Evolutionary conservation across 225 moss, liverwort and hornwort genomes (phyloP).

Genomic region (Thuidium tamariscinum): DNA sequence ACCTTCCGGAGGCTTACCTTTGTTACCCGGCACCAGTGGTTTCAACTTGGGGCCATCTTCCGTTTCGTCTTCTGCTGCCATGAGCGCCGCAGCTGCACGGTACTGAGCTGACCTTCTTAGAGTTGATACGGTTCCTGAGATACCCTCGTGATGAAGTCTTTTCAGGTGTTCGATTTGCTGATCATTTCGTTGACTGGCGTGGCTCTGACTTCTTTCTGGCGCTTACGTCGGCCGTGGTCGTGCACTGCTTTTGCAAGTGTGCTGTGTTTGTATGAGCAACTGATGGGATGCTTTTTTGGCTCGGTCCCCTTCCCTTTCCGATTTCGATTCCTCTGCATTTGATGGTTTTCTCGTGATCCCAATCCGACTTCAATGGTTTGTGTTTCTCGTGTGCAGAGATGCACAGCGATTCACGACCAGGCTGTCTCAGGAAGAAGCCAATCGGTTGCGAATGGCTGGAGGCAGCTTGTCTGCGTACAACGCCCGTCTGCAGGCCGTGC

Average conservation of each 20-base stretch:
- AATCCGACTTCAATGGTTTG: neutral
- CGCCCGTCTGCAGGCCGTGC: slow-evolving; percentile 44
- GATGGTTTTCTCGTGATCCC: neutral
- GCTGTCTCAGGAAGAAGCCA: slow-evolving; percentile 62
- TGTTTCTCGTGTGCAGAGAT: slow-evolving; percentile 38
- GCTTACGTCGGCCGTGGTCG: neutral
- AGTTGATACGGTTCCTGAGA: neutral
- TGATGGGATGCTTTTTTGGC: neutral
- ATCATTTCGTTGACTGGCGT: neutral
- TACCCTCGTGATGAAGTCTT: neutral
- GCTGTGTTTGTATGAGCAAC: neutral
- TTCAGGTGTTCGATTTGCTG: neutral
- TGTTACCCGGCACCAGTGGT: slow-evolving; percentile 29
- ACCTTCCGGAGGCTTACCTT: slow-evolving; percentile 39
- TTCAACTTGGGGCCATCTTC: slow-evolving; percentile 45
- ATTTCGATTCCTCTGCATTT: neutral
- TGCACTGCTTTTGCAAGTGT: neutral
- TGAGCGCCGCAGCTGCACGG: slow-evolving; percentile 62
- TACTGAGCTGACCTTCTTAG: neutral
- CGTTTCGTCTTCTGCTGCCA: slow-evolving; percentile 52
- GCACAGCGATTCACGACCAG: slow-evolving; percentile 60
- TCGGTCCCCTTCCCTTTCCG: neutral
- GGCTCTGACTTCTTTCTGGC: neutral
- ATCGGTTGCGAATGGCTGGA: slow-evolving; percentile 49
- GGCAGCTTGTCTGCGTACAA: slow-evolving; percentile 9